A percentile compares a stretch with the other conserved stretches of the same genome.
Conservation (phyloP, 2,329 filamentous ascomycete species). For the Aspergillus nomiae region DNA sequence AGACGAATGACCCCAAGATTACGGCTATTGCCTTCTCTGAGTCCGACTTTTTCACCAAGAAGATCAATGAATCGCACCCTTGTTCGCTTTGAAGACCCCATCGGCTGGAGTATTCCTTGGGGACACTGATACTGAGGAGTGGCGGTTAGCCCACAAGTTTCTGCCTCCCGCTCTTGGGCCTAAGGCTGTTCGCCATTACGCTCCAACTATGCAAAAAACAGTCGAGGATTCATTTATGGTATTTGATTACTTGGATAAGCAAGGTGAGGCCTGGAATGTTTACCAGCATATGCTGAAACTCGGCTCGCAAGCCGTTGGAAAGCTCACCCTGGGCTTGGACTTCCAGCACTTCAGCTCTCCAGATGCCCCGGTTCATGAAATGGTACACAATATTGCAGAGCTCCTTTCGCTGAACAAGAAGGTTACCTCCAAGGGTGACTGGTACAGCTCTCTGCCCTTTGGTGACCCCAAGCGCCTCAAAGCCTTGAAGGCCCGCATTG, state of each 20-base stretch:
- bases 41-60: too few species aligned
- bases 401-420: slow-evolving; percentile 61
- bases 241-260: slow-evolving; percentile 52
- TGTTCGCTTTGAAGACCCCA: slow-evolving; percentile 13
- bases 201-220: slow-evolving; percentile 59
- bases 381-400: slow-evolving; percentile 55
- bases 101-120: slow-evolving; percentile 31
- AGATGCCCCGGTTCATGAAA: slow-evolving; percentile 53
- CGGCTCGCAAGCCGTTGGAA: slow-evolving; percentile 47
- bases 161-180: slow-evolving; percentile 60
- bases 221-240: slow-evolving; percentile 54
- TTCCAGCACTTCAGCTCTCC: slow-evolving; percentile 46
- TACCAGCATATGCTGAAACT: slow-evolving; percentile 55
- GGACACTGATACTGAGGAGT: slow-evolving; percentile 36
- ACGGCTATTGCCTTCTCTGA: slow-evolving; percentile 46
- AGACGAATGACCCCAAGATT: slow-evolving; percentile 54
- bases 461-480: slow-evolving; percentile 54
- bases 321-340: slow-evolving; percentile 48
- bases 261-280: slow-evolving; percentile 49
- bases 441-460: slow-evolving; percentile 61
- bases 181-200: slow-evolving; percentile 63
- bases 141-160: slow-evolving; percentile 60
- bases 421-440: slow-evolving; percentile 55
- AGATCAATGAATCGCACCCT: too few species aligned
- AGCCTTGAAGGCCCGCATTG: slow-evolving; percentile 11